Evolutionary conservation across 768 basidiomycete species (phyloP), one percentile per base, ranked within the genome.

Genomic region (Mrakia blollopis): DNA sequence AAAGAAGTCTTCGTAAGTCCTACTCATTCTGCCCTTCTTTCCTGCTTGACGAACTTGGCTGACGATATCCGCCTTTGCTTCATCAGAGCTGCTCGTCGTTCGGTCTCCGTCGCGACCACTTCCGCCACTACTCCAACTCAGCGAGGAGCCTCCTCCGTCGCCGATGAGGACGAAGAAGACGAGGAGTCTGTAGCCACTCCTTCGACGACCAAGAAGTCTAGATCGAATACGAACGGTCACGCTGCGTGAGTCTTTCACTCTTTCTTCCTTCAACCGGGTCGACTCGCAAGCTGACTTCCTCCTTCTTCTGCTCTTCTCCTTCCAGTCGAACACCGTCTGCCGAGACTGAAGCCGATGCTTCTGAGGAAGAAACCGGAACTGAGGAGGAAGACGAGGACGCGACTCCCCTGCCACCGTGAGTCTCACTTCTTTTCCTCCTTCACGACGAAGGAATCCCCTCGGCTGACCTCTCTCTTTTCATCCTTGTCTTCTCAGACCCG

Each of bases 51-150:
- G 4, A 65, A 21, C 8, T 16, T 11, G 16, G 30, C n/a, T 30
- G 32, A 61, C 37, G 32, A 18, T 25, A 16, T 25, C 23, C 25
- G 10, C 25, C 39, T 10, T 21, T 18, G 37, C 65, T n/a, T 68
- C 25, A 2, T 44, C 21, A 35, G 65, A 11, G 25, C 63, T 1
- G 37, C 37, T 68, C 65, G 65, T 39, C 65, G 65, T 18, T 68
- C 65, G 1, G 37, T 68, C 10, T 68, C 65, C 25, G 65, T 68
- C 65, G 65, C 65, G 16, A 39, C 39, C 65, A 68, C 65, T 39
- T 39, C 65, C 25, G 65, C 39, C 23, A 41, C 39, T 4, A 35
- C 65, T n/a, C 18, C 65, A 23, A 35, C 63, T 23, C 37, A 30
- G 39, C 63, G 35, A 35, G 65, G 35, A n/a, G 8, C 65, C 65